Evolutionary conservation across 106 monocot genomes (phyloP).

Genomic region (Dendrobium catenatum): DNA sequence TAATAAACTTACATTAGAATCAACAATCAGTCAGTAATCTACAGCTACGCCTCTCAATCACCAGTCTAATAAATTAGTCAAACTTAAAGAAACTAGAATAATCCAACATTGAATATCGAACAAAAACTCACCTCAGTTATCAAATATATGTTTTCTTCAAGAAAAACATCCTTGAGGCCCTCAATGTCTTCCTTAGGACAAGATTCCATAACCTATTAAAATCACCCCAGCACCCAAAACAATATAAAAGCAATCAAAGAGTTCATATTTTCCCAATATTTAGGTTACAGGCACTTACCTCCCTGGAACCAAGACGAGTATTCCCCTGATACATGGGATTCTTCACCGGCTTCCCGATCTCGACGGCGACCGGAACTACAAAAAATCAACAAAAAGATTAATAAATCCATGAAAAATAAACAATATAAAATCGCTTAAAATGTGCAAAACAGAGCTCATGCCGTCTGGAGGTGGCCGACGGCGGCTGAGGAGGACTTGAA

Average conservation of each 20-base stretch:
- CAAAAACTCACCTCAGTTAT: conserved; percentile 55
- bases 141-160: conserved; percentile 77
- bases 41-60: neutral
- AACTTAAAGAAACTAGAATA: neutral
- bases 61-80: neutral
- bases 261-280: neutral
- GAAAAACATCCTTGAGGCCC: conserved; percentile 53
- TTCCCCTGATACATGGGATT: conserved; percentile 62
- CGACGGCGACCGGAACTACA: conserved; percentile 48
- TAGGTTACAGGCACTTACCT: conserved; percentile 21
- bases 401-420: neutral
- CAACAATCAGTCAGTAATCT: neutral
- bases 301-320: conserved; percentile 1
- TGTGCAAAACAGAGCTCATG: neutral
- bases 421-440: neutral
- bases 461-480: conserved; percentile 34
- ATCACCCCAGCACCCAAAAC: neutral
- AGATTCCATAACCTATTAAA: conserved; percentile 73
- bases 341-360: conserved; percentile 45
- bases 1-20: neutral
- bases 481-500: conserved; percentile 39
- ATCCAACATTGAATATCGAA: neutral
- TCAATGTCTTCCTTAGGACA: conserved; percentile 57
- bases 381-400: neutral
- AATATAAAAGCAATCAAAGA: neutral